Base-by-base conservation (phyloP, 2,329 filamentous ascomycete genomes). In the Pseudogymnoascus sp. region DNA sequence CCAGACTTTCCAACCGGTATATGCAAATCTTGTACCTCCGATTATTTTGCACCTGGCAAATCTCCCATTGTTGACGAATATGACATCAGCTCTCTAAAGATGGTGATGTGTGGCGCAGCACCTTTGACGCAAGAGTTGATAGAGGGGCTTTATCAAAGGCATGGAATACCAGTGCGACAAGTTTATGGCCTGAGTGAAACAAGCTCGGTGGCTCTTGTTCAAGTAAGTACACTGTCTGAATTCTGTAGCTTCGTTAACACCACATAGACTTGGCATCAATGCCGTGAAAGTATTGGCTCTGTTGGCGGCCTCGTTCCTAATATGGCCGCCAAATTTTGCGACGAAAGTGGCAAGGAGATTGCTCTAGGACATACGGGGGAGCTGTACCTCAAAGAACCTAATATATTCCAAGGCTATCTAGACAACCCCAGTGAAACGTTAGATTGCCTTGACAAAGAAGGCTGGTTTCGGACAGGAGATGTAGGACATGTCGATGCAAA, bases 111-210 rank as follows among this genome's bases (percentile, higher is more conserved):
- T 1, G 92, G 89, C 26, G 92, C 91, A 0, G 91, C 92, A 1
- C 92, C 92, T 0, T 78, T 96, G 56, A 91, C 90, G 0, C 79
- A 80, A 37, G 90, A 96, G 67, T 82, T 96, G 3, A 88, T 92
- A 1, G 84, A 90, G 62, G 82, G 84, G 10, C 83, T 93, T 3
- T 89, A 90, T 79, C 75, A 83, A 23, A 83, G 91, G 10, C 83
- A 93, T 64, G 84, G 84, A 61, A 80, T 93, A 29, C 86, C 87
- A 7, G 85, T 95, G 66, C 96, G 95, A 79, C 92, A 96, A 75
- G 91, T 89, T 21, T 96, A 96, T 71, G 92, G 92, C 0, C 81
- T 96, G 11, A 90, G 86, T 7, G 92, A 96, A 77, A 93, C 90
- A 17, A 87, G 87, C 26, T 91, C 91, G 0, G 87, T 85, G 1